Percentiles rank a stretch among this genome's conserved stretches.
Conservation (phyloP, 2,329 filamentous ascomycete species). For the Sarocladium oryzae region DNA sequence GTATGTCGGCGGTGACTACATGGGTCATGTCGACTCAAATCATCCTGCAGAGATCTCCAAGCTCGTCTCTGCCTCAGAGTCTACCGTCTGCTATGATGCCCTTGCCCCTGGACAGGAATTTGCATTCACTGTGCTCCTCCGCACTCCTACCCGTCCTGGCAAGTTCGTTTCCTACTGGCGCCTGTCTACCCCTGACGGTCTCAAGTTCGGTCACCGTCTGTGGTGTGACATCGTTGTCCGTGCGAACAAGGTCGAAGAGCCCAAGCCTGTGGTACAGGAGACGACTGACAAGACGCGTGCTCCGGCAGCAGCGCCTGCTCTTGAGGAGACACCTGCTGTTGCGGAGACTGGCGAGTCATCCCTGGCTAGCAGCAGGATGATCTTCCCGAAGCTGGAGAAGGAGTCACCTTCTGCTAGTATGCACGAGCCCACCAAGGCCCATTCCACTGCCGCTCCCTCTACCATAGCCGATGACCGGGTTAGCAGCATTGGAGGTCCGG, state of each 20-base stretch:
- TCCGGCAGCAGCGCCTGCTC: background rate
- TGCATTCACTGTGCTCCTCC: conserved; percentile 77
- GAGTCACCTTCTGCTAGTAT: conserved; percentile 79
- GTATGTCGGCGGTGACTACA: conserved; percentile 91
- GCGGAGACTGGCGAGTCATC: conserved; percentile 21
- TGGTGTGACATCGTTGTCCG: conserved; percentile 88
- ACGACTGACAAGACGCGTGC: background rate
- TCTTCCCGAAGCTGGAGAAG: conserved; percentile 94
- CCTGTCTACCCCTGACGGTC: conserved; percentile 71
- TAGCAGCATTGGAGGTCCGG: conserved; percentile 29
- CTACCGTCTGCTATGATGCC: conserved; percentile 63
- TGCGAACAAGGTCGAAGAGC: conserved; percentile 27
- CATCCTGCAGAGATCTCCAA: conserved; percentile 73
- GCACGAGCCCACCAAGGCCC: conserved; percentile 48
- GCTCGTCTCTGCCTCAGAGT: conserved; percentile 74
- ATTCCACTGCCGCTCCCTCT: conserved; percentile 32
- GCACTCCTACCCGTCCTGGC: conserved; percentile 69
- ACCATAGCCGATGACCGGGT: conserved; percentile 35
- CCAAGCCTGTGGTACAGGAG: conserved; percentile 17
- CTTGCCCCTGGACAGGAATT: conserved; percentile 69
- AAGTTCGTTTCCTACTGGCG: conserved; percentile 95
- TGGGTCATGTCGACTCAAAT: conserved; percentile 81
- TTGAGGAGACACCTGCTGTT: background rate
- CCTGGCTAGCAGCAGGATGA: conserved; percentile 62
- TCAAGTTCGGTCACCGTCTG: conserved; percentile 83